Percentiles rank a stretch among this genome's conserved stretches.
Conservation (phyloP, 2,329 filamentous ascomycete species). For the Lecanosticta acicola region DNA sequence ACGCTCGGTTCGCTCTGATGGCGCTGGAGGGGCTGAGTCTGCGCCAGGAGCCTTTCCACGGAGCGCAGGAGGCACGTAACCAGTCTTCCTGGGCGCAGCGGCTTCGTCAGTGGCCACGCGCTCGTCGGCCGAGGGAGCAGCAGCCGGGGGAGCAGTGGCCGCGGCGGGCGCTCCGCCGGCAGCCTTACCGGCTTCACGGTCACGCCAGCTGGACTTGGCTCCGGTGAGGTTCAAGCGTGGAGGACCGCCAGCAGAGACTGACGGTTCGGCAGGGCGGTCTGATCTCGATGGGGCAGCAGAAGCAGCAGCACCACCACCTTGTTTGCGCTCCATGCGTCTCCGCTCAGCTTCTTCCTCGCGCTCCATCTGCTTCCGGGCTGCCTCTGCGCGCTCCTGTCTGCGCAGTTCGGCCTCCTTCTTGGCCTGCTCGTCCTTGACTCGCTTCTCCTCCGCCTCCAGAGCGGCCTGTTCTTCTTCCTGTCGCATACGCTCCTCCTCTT, state of each 20-base stretch:
- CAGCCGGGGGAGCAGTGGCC: slow-evolving; percentile 32
- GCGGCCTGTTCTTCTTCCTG: slow-evolving; percentile 83
- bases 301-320: slow-evolving; percentile 34
- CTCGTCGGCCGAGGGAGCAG: slow-evolving; percentile 26
- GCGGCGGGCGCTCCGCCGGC: slow-evolving; percentile 30
- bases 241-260: slow-evolving; percentile 47
- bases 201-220: slow-evolving; percentile 63
- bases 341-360: slow-evolving; percentile 84
- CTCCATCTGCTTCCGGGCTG: slow-evolving; percentile 33
- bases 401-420: slow-evolving; percentile 62
- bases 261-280: slow-evolving; percentile 20
- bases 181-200: slow-evolving; percentile 56
- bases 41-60: slow-evolving; percentile 33
- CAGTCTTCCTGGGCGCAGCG: slow-evolving; percentile 36
- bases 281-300: slow-evolving; percentile 26
- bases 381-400: slow-evolving; percentile 48
- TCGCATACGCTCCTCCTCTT: slow-evolving; percentile 77
- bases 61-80: slow-evolving; percentile 43
- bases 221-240: slow-evolving; percentile 56
- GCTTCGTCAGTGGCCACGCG: too few relatives aligned
- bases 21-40: slow-evolving; percentile 23
- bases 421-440: slow-evolving; percentile 49
- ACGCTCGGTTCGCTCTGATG: slow-evolving; percentile 24
- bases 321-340: slow-evolving; percentile 59
- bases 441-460: slow-evolving; percentile 71